phyloP scores from a whole-genome alignment of 2,329 filamentous ascomycete species.

The Xylaria sp. region DNA sequence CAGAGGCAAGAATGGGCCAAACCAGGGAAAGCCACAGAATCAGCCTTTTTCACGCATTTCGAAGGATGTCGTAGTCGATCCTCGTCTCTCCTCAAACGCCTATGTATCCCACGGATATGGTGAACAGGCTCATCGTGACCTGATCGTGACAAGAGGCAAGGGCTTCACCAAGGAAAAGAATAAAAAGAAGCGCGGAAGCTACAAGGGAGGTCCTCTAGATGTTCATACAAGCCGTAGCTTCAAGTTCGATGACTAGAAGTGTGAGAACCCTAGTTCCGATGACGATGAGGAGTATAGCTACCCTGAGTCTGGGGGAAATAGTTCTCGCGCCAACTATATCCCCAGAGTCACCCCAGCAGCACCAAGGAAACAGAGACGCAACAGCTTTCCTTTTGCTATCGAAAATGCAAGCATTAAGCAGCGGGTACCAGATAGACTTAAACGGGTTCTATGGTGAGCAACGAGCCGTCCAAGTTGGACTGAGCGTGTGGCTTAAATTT shows the following conservation, averaged over 20 bases:
- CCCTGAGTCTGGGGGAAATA: slow-evolving; percentile 4
- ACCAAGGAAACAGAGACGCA: slow-evolving; percentile 20
- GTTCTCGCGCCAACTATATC: slow-evolving; percentile 5
- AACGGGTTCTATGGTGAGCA: slow-evolving; percentile 27
- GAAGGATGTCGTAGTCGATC: slow-evolving; percentile 74
- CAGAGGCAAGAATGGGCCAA: slow-evolving; percentile 48
- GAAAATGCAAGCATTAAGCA: neutral
- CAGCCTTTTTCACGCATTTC: slow-evolving; percentile 83
- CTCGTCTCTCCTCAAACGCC: slow-evolving; percentile 78
- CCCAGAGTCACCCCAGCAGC: slow-evolving; percentile 13
- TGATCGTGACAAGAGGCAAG: slow-evolving; percentile 93
- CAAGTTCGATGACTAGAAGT: slow-evolving; percentile 89
- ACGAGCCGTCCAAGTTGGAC: slow-evolving; percentile 4
- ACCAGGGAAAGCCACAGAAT: slow-evolving; percentile 63
- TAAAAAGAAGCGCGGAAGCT: slow-evolving; percentile 93
- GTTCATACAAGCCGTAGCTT: slow-evolving; percentile 83
- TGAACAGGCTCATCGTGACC: slow-evolving; percentile 84
- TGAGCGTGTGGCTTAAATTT: slow-evolving; percentile 1
- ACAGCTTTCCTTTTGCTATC: neutral
- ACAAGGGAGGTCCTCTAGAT: slow-evolving; percentile 89
- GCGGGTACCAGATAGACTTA: slow-evolving; percentile 2
- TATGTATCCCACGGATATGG: slow-evolving; percentile 90
- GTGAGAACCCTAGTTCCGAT: slow-evolving; percentile 32
- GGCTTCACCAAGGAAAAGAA: slow-evolving; percentile 99
- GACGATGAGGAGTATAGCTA: slow-evolving; percentile 21